These are phyloP conservation scores for Lentinus brumalis DNA, from an alignment of 768 basidiomycete genomes.

Conservation along the genomic window DNA sequence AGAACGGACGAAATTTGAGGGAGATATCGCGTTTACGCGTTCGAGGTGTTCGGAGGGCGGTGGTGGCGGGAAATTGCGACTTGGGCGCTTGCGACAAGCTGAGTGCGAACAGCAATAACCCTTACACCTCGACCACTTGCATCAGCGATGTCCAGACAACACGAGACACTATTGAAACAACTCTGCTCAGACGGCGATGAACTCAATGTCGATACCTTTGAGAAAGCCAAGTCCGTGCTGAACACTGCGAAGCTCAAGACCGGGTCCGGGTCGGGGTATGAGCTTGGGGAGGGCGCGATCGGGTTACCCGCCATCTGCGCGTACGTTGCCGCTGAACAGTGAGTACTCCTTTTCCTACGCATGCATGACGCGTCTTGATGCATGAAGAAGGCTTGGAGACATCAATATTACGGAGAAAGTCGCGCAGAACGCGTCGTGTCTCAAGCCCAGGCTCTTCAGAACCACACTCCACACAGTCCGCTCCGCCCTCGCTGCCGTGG, in stretches of 20 bases:
- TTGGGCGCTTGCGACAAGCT: too few relatives aligned
- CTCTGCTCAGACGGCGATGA: constrained; percentile 35
- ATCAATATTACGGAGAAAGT: constrained; percentile 30
- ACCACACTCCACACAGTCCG: constrained; percentile 29
- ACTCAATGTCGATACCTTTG: constrained; percentile 26
- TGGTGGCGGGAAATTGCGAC: too few relatives aligned
- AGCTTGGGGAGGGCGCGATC: constrained; percentile 38
- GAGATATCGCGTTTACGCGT: too few relatives aligned
- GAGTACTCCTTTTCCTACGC: background rate
- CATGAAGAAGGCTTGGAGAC: constrained; percentile 28
- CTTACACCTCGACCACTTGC: too few relatives aligned
- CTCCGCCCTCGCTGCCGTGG: constrained; percentile 20
- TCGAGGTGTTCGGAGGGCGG: too few relatives aligned
- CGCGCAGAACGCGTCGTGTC: constrained; percentile 36
- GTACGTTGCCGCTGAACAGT: constrained; percentile 52
- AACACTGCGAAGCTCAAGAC: constrained; percentile 44
- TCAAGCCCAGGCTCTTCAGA: constrained; percentile 30
- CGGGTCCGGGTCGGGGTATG: constrained; percentile 50
- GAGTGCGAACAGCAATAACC: too few relatives aligned
- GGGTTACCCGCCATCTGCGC: constrained; percentile 55
- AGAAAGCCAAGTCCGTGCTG: constrained; percentile 36
- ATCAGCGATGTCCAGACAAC: constrained; percentile 31
- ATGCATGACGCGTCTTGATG: background rate
- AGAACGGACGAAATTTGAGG: too few relatives aligned
- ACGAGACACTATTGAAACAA: constrained; percentile 21